Base-by-base conservation (phyloP, 1,139 yeast genomes). In the Blastobotrys persicus region DNA sequence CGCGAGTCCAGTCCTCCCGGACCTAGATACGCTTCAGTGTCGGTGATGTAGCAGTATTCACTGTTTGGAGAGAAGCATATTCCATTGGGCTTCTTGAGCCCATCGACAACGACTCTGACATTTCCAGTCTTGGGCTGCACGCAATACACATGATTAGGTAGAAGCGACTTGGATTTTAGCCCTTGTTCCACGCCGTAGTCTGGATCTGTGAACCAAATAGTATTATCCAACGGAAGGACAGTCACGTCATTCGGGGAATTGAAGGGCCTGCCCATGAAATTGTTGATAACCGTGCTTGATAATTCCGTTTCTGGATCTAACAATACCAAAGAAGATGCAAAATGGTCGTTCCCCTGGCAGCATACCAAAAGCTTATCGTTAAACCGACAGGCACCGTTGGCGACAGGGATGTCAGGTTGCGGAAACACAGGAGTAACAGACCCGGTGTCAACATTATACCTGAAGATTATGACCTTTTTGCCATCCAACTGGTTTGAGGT, bases 141-240 rank as follows among this genome's bases (percentile, higher is more conserved):
- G 35, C 58, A 54, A 46, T 61, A 62, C 4, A 62, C 65, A 42
- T 60, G 64, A 47, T 57, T 57, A 2, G 66, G 66, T 11, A 44
- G 17, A n/a, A 31, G 20, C 2, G 44, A 19, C 5, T n/a, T 4
- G 3, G 35, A n/a, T 32, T 41, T 41, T 40, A 62, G 55, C 4
- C 42, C 42, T 23, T 50, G 47, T 11, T 38, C 20, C 6, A 50
- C 49, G 6, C 55, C 65, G 44, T 62, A 62, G 42, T 55, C 51
- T 4, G 66, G 66, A 43, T 62, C 66, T 0, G 66, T 62, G 52
- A 62, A 62, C 66, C 66, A 62, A 31, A 62, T 55, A 6, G 58
- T 49, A 11, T 59, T 58, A 41, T 60, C 65, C 20, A 51, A 31
- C 11, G 57, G 62, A 11, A 49, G 47, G 2, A 61, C 55, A 9